Evolutionary conservation across 1,139 yeast species (phyloP), one percentile per base, ranked within the genome.

Genomic region (Suhomyces terraborum): DNA sequence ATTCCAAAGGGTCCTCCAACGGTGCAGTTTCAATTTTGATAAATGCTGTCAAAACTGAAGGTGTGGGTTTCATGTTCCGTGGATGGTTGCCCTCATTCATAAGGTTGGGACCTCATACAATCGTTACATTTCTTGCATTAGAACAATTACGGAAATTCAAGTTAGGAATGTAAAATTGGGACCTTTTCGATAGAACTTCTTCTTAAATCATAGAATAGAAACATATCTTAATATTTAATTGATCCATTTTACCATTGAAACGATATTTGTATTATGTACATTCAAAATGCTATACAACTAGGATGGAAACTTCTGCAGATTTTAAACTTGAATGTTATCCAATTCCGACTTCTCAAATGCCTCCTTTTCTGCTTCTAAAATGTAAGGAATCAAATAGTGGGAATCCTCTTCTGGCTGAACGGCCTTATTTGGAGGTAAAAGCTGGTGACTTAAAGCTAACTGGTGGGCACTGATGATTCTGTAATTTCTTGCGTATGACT

Each of bases 301-400:
- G 21, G 14, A 16, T 22, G 21, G 26, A 4, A 13, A 12, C 23
- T 8, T n/a, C 9, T n/a, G 16, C 8, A 30, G n/a, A 32, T 5
- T 40, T 44, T 55, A 48, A 41, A 77, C 71, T 53, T 70, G 69
- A 49, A 88, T 76, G 76, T 87, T 85, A 76, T 91, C 96, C 61
- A 93, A 80, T 62, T 85, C 95, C 50, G 77, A 81, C 73, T 85
- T 88, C 75, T 91, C 98, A 54, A 79, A 76, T 39, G 84, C 85
- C 68, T 88, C 97, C 61, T 88, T 89, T 73, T 91, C 98, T 49
- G 94, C 95, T 74, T 91, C 97, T 62, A 91, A 79, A 51, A 91
- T 75, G 75, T 86, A 87, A 56, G 97, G 98, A 49, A 87, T 69
- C 62, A 93, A 78, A 70, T 88, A 89, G 56, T 88, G 84, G 47